Conservation (phyloP, 176 grass and related monocot species). For the Oryza meridionalis region DNA sequence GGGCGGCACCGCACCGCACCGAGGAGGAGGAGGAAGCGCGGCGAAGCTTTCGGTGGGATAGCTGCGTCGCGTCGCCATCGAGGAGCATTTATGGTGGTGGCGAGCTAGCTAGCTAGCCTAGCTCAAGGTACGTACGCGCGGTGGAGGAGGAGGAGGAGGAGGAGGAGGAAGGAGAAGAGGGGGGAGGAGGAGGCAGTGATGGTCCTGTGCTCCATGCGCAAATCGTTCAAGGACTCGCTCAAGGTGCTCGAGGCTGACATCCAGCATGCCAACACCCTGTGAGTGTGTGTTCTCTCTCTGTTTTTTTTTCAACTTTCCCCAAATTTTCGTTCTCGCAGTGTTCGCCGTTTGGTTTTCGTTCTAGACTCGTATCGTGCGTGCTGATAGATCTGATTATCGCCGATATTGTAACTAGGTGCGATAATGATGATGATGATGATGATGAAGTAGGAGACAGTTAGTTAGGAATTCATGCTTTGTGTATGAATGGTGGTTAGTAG, state of each 20-base stretch:
- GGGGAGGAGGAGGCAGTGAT: constrained; percentile 8
- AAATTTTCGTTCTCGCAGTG: not conserved
- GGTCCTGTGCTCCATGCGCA: constrained; percentile 69
- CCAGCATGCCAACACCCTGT: constrained; percentile 95
- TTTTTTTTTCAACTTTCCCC: constrained; percentile 5
- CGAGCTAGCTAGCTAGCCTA: not conserved
- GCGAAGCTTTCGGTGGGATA: constrained; percentile 8
- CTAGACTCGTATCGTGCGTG: not conserved
- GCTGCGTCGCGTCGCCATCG: not conserved
- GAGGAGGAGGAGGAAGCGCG: not conserved
- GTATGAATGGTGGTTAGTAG: not conserved
- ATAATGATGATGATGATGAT: not conserved
- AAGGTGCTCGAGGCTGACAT: constrained; percentile 96
- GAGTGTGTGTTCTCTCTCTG: constrained; percentile 30
- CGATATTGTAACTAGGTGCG: too few relatives aligned
- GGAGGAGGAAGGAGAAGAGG: too few relatives aligned
- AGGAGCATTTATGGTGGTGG: not conserved
- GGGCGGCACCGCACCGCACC: constrained; percentile 11
- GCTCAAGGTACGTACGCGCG: not conserved
- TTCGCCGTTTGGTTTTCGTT: not conserved
- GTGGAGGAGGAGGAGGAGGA: not conserved
- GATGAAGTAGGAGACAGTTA: not conserved
- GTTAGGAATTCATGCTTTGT: constrained; percentile 16
- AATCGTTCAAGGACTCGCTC: constrained; percentile 98
- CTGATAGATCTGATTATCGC: not conserved